Evolutionary conservation across 2,329 filamentous ascomycete genomes (phyloP), one percentile per base, ranked within the genome.

Genomic region (Rutstroemia sp.): DNA sequence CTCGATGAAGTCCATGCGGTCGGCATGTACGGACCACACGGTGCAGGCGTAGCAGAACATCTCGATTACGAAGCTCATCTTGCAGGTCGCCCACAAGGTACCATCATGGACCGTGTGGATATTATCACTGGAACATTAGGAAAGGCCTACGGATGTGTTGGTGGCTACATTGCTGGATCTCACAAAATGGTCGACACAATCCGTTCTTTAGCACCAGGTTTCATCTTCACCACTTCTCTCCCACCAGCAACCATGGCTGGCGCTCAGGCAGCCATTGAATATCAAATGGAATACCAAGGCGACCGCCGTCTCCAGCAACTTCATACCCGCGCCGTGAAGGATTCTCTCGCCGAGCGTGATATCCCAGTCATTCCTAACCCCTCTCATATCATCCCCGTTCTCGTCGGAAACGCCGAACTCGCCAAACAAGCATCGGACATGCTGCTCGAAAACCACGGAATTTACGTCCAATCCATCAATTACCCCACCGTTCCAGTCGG

Each of bases 381-480:
- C 0, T 95, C 89, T 50, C 94, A 99, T 75, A 99, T 99, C 68
- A 81, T 99, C 52, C 94, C 94, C 4, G 82, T 97, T 54, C 80
- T 99, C 12, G 92, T 99, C 50, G 94, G 94, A 58, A 94, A 95
- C 68, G 94, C 94, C 48, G 92, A 94, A 73, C 76, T 95, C 42
- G 94, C 94, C 58, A 96, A 94, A 78, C 79, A 86, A 65, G 94
- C 94, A 7, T 95, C 89, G 23, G 94, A 99, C 70, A 84, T 95
- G 76, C 83, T 99, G 21, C 81, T 99, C 14, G 84, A 88, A 64
- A 87, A 95, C 64, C 88, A 96, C 76, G 83, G 85, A 60, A 96
- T 99, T 70, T 99, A 99, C 70, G 94, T 99, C 25, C 94, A 99
- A 75, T 91, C 90, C 55, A 97, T 99, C 80, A 99, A 99, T 76